phyloP scores from a whole-genome alignment of 2,329 filamentous ascomycete species.

The Fusarium newnesense region DNA sequence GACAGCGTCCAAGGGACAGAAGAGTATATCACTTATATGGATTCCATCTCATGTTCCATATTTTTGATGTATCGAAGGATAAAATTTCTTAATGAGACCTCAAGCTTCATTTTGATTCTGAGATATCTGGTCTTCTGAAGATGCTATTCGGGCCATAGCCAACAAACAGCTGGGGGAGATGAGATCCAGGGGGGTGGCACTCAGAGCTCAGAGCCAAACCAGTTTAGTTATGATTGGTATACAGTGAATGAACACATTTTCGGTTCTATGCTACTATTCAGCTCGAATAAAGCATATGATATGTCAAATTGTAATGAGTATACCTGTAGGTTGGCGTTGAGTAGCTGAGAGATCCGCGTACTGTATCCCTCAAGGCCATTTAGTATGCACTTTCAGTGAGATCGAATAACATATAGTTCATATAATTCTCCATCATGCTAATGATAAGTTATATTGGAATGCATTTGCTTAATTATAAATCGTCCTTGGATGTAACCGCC shows the following conservation, averaged over 20 bases:
- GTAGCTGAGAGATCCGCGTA: neutral
- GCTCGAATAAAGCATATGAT: neutral
- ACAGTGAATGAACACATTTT: neutral
- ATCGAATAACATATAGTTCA: neutral
- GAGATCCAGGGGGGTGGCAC: neutral
- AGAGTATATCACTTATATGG: neutral
- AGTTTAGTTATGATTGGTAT: neutral
- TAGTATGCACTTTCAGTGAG: neutral
- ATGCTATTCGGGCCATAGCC: neutral
- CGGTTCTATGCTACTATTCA: neutral
- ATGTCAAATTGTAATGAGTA: neutral
- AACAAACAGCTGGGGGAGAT: neutral
- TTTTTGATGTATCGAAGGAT: neutral
- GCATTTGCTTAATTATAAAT: neutral
- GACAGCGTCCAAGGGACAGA: no score
- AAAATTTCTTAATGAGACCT: no score
- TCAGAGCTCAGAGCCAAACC: neutral
- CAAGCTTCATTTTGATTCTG: fast-evolving
- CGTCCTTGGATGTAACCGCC: neutral
- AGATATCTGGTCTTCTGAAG: neutral
- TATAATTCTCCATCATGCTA: neutral
- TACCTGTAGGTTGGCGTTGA: neutral
- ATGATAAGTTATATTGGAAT: neutral
- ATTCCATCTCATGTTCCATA: neutral
- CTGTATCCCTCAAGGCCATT: neutral